Evolutionary conservation across 2,329 filamentous ascomycete species (phyloP).

Genomic region (Diaporthe citrichinensis): DNA sequence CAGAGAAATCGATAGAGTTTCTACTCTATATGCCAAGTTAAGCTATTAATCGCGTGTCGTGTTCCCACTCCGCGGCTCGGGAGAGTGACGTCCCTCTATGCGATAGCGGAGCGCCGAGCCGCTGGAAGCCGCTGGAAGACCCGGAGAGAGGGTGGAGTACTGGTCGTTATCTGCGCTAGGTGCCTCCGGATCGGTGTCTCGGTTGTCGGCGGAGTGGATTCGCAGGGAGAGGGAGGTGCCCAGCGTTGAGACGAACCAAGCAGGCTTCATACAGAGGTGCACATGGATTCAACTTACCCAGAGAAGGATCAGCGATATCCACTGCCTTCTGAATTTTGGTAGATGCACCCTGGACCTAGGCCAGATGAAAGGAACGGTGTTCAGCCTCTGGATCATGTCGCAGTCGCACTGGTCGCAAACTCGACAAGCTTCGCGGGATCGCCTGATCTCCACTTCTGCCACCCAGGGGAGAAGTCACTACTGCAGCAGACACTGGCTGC

Average conservation of each 20-base stretch:
- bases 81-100: neutral
- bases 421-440: constrained; percentile 24
- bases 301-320: neutral
- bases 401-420: neutral
- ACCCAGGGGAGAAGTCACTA: neutral
- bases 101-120: constrained; percentile 39
- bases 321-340: neutral
- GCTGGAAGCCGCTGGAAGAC: neutral
- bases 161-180: neutral
- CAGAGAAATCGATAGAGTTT: neutral
- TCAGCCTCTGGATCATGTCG: neutral
- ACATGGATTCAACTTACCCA: neutral
- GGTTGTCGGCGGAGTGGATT: neutral
- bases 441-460: neutral
- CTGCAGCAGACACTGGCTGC: too few species aligned
- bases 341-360: neutral
- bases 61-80: neutral
- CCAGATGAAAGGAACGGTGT: neutral
- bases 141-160: constrained; percentile 4
- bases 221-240: neutral
- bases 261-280: neutral
- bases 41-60: neutral
- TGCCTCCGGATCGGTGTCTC: constrained; percentile 8
- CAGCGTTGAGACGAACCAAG: neutral
- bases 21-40: neutral